These are phyloP conservation scores for Leucocoprinus birnbaumii DNA, from an alignment of 768 basidiomycete genomes.

Conservation along the genomic window DNA sequence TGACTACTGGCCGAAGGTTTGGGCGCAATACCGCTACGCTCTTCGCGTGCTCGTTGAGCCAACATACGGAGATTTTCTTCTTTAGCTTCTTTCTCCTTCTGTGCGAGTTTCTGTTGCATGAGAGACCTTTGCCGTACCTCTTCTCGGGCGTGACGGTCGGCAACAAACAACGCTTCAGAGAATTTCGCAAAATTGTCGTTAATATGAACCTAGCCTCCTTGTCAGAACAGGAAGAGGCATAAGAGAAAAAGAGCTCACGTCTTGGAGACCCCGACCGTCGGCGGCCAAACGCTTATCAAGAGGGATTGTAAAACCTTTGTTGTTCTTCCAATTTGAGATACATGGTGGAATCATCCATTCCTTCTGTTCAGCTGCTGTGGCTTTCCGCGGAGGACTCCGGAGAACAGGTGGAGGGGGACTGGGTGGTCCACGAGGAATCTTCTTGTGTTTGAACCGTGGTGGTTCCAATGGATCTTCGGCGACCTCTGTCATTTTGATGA, in stretches of 20 bases:
- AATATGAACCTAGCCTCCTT: constrained; percentile 74
- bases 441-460: constrained; percentile 97
- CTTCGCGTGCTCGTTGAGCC: constrained; percentile 94
- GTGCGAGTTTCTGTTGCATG: constrained; percentile 98
- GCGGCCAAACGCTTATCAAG: constrained; percentile 97
- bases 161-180: constrained; percentile 92
- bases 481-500: constrained; percentile 99
- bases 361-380: constrained; percentile 96
- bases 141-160: constrained; percentile 96
- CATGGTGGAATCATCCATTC: constrained; percentile 99
- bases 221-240: background rate
- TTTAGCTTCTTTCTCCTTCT: constrained; percentile 96
- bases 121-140: constrained; percentile 94
- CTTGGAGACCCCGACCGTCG: constrained; percentile 97
- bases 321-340: constrained; percentile 99
- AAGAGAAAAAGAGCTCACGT: constrained; percentile 54
- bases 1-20: constrained; percentile 67
- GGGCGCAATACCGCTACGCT: constrained; percentile 77
- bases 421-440: constrained; percentile 94
- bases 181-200: constrained; percentile 99
- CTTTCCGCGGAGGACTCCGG: constrained; percentile 92
- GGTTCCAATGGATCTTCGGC: constrained; percentile 98
- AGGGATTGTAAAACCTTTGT: constrained; percentile 99
- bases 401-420: constrained; percentile 96
- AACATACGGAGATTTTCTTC: constrained; percentile 94